Percentiles rank a stretch among this genome's conserved stretches.
phyloP scores from a whole-genome alignment of 139 green algal species.

The Haematococcus lacustris region DNA sequence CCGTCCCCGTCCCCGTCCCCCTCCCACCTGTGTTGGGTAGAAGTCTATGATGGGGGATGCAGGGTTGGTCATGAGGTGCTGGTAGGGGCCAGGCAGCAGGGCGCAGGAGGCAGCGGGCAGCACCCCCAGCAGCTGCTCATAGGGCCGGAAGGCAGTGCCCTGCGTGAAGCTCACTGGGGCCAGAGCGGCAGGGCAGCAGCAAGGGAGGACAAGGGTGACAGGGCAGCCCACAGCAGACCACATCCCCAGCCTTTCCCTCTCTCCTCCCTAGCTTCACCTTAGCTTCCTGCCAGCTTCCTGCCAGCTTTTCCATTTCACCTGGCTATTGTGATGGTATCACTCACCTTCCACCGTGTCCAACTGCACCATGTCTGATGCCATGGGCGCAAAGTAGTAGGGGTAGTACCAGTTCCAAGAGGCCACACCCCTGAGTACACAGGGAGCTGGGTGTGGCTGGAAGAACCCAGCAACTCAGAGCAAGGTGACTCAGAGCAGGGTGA shows the following conservation, averaged over 20 bases:
- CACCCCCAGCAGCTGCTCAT: conserved; percentile 87
- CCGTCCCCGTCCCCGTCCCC: too few species aligned
- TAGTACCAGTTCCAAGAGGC: conserved; percentile 93
- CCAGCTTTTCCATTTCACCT: background rate
- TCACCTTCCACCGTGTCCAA: conserved; percentile 6
- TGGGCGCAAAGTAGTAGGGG: conserved; percentile 87
- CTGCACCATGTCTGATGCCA: conserved; percentile 55
- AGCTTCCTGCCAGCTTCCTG: too few species aligned
- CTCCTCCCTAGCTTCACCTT: too few species aligned
- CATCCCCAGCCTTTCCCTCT: too few species aligned
- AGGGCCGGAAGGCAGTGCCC: conserved; percentile 78
- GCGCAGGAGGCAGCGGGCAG: conserved; percentile 57
- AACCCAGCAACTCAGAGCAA: too few species aligned
- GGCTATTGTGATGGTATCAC: background rate
- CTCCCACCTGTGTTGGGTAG: conserved; percentile 71
- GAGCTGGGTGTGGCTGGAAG: background rate
- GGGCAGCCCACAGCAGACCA: too few species aligned
- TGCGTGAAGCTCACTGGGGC: conserved; percentile 53
- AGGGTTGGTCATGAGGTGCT: conserved; percentile 67
- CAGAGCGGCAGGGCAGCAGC: background rate
- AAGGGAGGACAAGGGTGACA: background rate
- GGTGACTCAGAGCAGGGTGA: too few species aligned
- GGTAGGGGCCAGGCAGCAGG: conserved; percentile 72
- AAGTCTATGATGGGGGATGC: conserved; percentile 81
- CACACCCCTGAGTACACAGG: conserved; percentile 66